Base-by-base conservation (phyloP, 78 protist genomes). In the Dictyostelium brefeldianum region DNA sequence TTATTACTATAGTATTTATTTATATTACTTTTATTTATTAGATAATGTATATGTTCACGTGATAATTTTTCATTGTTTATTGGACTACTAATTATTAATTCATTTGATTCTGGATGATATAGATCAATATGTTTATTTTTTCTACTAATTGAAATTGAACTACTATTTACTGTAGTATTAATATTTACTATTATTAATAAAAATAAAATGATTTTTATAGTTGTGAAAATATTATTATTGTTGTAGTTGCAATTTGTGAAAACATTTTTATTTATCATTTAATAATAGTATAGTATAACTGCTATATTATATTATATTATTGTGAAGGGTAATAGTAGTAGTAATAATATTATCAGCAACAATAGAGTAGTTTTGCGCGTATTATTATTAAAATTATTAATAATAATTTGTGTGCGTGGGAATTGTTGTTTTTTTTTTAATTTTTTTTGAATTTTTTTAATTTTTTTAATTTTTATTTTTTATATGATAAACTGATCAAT, bases 51-150 rank as follows among this genome's bases (percentile, higher is more conserved):
- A 46, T 73, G 56, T n/a, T 73, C n/a, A 17, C 10, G 75, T 29
- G 48, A 31, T 9, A 25, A 31, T 67, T 5, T 20, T 46, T 46
- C 7, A 46, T 46, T 73, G 11, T 73, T 73, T 46, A 47, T 46
- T 29, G 79, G 27, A 11, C 59, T 22, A 46, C 48, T 73, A n/a
- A 73, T 29, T 15, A 73, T 47, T n/a, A 73, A 46, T 15, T 73
- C 79, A 4, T 73, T 73, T 36, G 79, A 43, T 11, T 73, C 79
- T 73, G 79, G 79, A 17, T 73, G 79, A 46, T 73, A 73, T 5
- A 73, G 36, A 73, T 73, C 17, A 2, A 73, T 73, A 46, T 43
- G 48, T 22, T 47, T 36, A 73, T 73, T 36, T n/a, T 50, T 73
- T 73, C 79, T 73, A 31, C 22, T 67, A 12, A 67, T 67, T 31